Evolutionary conservation across 192 early-diverging fungal species (phyloP).

Genomic region (Phycomyces nitens): DNA sequence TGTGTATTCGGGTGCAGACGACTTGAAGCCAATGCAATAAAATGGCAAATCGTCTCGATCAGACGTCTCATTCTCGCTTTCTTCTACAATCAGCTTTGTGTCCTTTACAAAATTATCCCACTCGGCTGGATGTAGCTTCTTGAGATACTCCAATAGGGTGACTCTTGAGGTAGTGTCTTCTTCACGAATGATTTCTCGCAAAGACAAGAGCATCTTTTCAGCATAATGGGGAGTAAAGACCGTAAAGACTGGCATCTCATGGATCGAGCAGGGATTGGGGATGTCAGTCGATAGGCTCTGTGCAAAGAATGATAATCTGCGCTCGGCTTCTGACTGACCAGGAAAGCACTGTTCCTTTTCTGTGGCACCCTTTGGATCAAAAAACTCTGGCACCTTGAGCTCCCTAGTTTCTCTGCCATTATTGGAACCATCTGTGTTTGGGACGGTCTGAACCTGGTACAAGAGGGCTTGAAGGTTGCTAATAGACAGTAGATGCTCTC

Average conservation of each 20-base stretch:
- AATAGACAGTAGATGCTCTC: constrained; percentile 61
- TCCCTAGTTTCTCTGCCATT: constrained; percentile 6
- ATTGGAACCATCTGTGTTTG: constrained; percentile 42
- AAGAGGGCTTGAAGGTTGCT: constrained; percentile 63
- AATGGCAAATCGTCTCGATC: constrained; percentile 65
- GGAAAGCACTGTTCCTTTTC: constrained; percentile 46
- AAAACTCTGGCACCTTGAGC: constrained; percentile 12
- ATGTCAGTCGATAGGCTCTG: constrained; percentile 64
- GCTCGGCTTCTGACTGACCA: constrained; percentile 58
- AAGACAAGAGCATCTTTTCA: constrained; percentile 66
- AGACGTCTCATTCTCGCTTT: constrained; percentile 19
- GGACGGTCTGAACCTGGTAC: constrained; percentile 48
- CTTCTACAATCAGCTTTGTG: constrained; percentile 63
- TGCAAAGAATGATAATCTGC: constrained; percentile 69
- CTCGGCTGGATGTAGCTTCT: constrained; percentile 60
- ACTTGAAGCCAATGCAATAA: constrained; percentile 66
- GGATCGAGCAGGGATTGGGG: constrained; percentile 59
- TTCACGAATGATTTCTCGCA: constrained; percentile 72
- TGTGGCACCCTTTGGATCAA: constrained; percentile 35
- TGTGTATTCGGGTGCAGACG: constrained; percentile 61
- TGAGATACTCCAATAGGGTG: constrained; percentile 65
- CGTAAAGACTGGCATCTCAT: constrained; percentile 66
- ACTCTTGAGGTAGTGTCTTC: constrained; percentile 64
- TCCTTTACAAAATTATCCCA: constrained; percentile 80
- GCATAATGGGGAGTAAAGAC: constrained; percentile 70